Evolutionary conservation across 2,329 filamentous ascomycete species (phyloP).

Genomic region (Pyricularia sp.): DNA sequence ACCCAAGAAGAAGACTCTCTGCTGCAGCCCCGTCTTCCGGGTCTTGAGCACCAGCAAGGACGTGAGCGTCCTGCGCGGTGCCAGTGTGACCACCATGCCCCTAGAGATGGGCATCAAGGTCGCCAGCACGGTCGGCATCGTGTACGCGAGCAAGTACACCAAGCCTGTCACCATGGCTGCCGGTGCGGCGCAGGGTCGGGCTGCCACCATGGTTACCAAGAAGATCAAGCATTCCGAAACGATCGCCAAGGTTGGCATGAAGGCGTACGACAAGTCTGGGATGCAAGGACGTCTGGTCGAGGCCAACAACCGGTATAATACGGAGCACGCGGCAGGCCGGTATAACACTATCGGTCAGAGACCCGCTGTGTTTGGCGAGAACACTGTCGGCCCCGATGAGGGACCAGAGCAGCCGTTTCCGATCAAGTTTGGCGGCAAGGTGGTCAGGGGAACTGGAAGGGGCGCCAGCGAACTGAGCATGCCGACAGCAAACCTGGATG

Average conservation of each 20-base stretch:
- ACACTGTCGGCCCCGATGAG: conserved; percentile 35
- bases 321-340: conserved; percentile 17
- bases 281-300: conserved; percentile 21
- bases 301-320: conserved; percentile 26
- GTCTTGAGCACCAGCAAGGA: conserved; percentile 57
- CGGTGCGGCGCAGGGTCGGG: conserved; percentile 25
- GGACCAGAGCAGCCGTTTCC: conserved; percentile 47
- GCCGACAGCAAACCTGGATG: conserved; percentile 44
- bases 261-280: conserved; percentile 25
- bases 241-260: conserved; percentile 26
- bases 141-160: conserved; percentile 32
- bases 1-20: conserved; percentile 47
- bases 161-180: conserved; percentile 23
- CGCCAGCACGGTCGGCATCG: conserved; percentile 37
- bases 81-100: conserved; percentile 54
- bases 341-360: conserved; percentile 23
- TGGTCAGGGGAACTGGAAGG: conserved; percentile 33
- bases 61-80: conserved; percentile 51
- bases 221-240: conserved; percentile 32
- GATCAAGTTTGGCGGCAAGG: conserved; percentile 37
- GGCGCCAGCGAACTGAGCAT: conserved; percentile 26
- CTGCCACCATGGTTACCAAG: conserved; percentile 24
- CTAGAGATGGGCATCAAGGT: conserved; percentile 55
- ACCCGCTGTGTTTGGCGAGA: conserved; percentile 8
- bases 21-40: conserved; percentile 58